Conservation (phyloP, 208 protist species). For the Leishmania aethiopica region DNA sequence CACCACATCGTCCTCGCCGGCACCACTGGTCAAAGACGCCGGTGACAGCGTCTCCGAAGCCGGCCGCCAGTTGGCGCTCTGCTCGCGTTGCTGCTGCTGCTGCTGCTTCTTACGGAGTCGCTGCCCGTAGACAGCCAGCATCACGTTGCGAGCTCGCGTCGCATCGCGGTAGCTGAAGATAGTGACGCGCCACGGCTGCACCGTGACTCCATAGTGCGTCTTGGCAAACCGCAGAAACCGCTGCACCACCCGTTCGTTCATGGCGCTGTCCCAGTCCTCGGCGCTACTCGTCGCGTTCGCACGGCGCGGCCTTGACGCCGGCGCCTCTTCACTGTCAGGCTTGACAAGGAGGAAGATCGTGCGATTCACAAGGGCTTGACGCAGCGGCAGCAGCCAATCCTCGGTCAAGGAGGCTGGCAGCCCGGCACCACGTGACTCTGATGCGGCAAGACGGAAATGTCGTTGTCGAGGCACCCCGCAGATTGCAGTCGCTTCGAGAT, state of each 20-base stretch:
- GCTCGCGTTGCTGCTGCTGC: not conserved
- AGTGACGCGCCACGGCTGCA: conserved; percentile 65
- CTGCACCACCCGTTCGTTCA: conserved; percentile 3
- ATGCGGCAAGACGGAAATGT: not conserved
- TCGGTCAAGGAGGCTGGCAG: not conserved
- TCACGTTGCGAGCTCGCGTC: conserved; percentile 27
- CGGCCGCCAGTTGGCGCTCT: not conserved
- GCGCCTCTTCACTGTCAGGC: not conserved
- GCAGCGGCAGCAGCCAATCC: conserved; percentile 29
- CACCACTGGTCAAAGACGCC: not conserved
- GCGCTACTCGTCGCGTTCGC: not conserved
- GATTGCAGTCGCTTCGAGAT: not conserved
- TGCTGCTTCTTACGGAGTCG: not conserved
- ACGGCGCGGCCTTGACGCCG: conserved; percentile 1
- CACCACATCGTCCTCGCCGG: not conserved
- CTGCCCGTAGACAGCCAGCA: conserved; percentile 29
- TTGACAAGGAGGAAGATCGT: conserved; percentile 26
- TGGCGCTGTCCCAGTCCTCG: not conserved
- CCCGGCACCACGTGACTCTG: not conserved
- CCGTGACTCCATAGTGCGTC: conserved; percentile 38
- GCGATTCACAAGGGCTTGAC: conserved; percentile 28
- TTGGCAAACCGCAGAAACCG: conserved; percentile 13
- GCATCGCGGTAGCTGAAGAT: conserved; percentile 50
- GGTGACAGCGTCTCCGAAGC: not conserved
- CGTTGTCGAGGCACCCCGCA: not conserved